These are phyloP conservation scores for Inosperma sp. DNA, from an alignment of 768 basidiomycete species.

Conservation along the genomic window DNA sequence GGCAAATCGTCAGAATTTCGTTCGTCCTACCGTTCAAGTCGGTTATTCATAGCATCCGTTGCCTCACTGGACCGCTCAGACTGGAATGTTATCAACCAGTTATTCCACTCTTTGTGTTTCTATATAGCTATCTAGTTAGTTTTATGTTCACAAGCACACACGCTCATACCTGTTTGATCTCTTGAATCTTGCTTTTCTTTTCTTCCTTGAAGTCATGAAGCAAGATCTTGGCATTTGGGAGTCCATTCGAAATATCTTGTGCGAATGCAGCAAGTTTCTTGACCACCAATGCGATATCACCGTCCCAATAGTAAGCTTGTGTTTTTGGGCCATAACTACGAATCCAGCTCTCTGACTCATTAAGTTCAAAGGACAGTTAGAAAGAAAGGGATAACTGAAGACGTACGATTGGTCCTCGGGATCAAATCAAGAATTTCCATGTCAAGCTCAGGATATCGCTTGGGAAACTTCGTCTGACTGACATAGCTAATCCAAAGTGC, in stretches of 20 bases:
- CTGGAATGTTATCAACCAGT: neutral
- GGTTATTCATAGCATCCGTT: neutral
- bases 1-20: neutral
- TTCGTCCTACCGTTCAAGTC: neutral
- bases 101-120: neutral
- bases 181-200: neutral
- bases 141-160: neutral
- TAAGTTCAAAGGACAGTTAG: neutral
- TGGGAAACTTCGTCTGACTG: neutral
- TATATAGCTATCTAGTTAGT: neutral
- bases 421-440: slow-evolving; percentile 26
- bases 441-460: slow-evolving; percentile 25
- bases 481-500: neutral
- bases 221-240: slow-evolving; percentile 17
- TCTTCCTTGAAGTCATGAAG: neutral
- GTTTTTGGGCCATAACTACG: slow-evolving; percentile 21
- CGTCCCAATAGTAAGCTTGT: slow-evolving; percentile 31
- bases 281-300: slow-evolving; percentile 26
- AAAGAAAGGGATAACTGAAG: neutral
- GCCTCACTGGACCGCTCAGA: neutral
- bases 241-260: slow-evolving; percentile 16
- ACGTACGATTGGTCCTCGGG: slow-evolving; percentile 29
- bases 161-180: neutral
- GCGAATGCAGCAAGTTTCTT: slow-evolving; percentile 15
- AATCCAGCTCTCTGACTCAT: slow-evolving; percentile 19